Evolutionary conservation across 352 stramenopile species (phyloP).

Genomic region (Pythium sukuiense): DNA sequence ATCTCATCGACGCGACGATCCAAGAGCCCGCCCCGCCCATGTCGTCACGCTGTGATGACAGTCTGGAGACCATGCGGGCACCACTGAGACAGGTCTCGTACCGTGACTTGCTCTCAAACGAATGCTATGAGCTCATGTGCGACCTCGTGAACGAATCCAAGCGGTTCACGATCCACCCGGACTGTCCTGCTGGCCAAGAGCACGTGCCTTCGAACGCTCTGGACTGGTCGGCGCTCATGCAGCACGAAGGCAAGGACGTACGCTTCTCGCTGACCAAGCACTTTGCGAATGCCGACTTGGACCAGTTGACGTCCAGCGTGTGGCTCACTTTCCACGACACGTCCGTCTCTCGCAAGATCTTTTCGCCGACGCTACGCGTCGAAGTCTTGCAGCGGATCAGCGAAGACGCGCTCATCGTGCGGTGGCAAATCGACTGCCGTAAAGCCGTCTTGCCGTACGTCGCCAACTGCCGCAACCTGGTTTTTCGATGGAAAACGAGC

Average conservation of each 20-base stretch:
- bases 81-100: slow-evolving; percentile 18
- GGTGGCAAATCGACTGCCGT: slow-evolving; percentile 30
- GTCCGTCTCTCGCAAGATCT: slow-evolving; percentile 19
- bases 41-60: neutral
- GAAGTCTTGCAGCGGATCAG: slow-evolving; percentile 30
- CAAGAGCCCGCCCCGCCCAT: slow-evolving; percentile 4
- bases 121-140: slow-evolving; percentile 33
- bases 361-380: slow-evolving; percentile 22
- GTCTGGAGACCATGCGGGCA: neutral
- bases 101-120: slow-evolving; percentile 22
- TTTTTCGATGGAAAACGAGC: slow-evolving; percentile 30
- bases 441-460: slow-evolving; percentile 23
- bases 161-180: slow-evolving; percentile 23
- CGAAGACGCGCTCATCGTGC: slow-evolving; percentile 29
- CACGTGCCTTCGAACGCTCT: neutral
- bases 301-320: slow-evolving; percentile 23
- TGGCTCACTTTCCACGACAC: slow-evolving; percentile 31
- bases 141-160: slow-evolving; percentile 29
- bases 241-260: slow-evolving; percentile 26
- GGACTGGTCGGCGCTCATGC: slow-evolving; percentile 23
- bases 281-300: slow-evolving; percentile 21
- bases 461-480: slow-evolving; percentile 23
- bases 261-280: slow-evolving; percentile 31
- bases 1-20: slow-evolving; percentile 28
- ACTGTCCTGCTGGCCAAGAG: neutral